Evolutionary conservation across 495 filamentous ascomycete genomes (phyloP).

Genomic region (Rusavskia elegans): DNA sequence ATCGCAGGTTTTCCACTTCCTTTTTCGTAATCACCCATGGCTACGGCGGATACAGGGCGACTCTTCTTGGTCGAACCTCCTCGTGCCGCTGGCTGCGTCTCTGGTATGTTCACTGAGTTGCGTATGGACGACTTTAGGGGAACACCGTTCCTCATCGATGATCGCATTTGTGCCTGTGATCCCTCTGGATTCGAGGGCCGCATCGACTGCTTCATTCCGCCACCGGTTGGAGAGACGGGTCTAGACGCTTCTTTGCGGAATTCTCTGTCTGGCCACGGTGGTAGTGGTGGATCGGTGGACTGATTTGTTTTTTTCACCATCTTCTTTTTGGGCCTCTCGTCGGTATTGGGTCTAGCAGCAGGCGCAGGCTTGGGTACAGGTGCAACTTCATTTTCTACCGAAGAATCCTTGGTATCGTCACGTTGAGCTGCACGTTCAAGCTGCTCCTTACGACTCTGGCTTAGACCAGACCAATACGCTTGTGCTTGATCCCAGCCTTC

Average conservation of each 20-base stretch:
- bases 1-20: conserved; percentile 5
- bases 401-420: conserved; percentile 26
- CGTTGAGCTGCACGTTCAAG: conserved; percentile 37
- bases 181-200: conserved; percentile 14
- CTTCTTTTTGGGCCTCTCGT: conserved; percentile 4
- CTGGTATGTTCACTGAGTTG: neutral
- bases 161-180: conserved; percentile 18
- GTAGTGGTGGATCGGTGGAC: conserved; percentile 1
- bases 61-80: conserved; percentile 21
- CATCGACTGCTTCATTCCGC: conserved; percentile 21
- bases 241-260: conserved; percentile 2
- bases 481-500: conserved; percentile 47
- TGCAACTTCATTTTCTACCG: neutral
- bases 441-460: conserved; percentile 36
- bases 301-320: conserved; percentile 2
- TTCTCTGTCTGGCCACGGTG: conserved; percentile 5
- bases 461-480: conserved; percentile 48
- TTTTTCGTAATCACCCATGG: conserved; percentile 11
- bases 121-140: conserved; percentile 9
- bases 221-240: neutral
- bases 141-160: conserved; percentile 22
- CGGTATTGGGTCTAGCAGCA: neutral
- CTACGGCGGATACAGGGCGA: conserved; percentile 14
- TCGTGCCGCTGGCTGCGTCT: conserved; percentile 10
- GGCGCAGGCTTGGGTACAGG: too few species aligned